Conservation (phyloP, 1,139 yeast species). For the Zhuliangozyma blackwelliae region DNA sequence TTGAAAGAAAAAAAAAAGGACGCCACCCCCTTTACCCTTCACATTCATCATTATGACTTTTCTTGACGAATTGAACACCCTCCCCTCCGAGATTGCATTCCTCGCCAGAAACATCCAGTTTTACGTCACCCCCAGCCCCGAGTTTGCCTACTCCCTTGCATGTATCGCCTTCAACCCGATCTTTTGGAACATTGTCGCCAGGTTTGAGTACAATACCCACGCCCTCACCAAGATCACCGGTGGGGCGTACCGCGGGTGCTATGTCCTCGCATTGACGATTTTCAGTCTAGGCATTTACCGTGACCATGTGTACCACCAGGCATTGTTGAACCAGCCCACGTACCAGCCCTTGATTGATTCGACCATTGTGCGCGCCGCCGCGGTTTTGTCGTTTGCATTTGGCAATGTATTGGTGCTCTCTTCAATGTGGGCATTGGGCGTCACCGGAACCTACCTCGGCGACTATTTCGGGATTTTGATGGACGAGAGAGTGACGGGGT, state of each 20-base stretch:
- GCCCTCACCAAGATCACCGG: conserved; percentile 70
- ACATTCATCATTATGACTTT: background rate
- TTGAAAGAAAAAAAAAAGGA: no score
- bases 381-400: conserved; percentile 41
- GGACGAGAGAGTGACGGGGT: conserved; percentile 85
- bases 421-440: conserved; percentile 92
- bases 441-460: conserved; percentile 94
- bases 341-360: conserved; percentile 47
- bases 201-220: conserved; percentile 75
- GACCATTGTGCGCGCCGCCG: conserved; percentile 29
- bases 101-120: conserved; percentile 17
- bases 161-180: conserved; percentile 87
- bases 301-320: conserved; percentile 70
- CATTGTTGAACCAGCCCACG: conserved; percentile 46
- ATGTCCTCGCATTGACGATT: conserved; percentile 73
- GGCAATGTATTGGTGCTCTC: conserved; percentile 79
- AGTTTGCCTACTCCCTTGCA: conserved; percentile 37
- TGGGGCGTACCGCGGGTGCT: conserved; percentile 72
- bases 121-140: conserved; percentile 20
- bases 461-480: conserved; percentile 96
- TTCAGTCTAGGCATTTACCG: conserved; percentile 80
- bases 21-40: no score
- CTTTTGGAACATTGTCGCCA: conserved; percentile 92
- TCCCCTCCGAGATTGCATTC: conserved; percentile 12
- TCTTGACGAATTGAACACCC: conserved; percentile 7